Base-by-base conservation (phyloP, 2,329 filamentous ascomycete genomes). In the Microdochium nivale region DNA sequence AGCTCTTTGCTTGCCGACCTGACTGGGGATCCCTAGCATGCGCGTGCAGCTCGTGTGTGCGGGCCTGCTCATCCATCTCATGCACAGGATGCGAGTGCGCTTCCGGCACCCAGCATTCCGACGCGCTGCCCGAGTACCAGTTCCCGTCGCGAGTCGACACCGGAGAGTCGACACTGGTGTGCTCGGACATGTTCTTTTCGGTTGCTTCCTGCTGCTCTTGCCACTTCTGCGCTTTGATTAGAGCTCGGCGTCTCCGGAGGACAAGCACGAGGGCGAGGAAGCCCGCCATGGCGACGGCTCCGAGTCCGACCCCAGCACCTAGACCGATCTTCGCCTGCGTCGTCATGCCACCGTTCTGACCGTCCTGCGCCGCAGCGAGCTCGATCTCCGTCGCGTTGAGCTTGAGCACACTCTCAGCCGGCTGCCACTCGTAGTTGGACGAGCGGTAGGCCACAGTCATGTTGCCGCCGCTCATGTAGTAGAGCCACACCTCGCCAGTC, bases 381-480 rank as follows among this genome's bases (percentile, higher is more conserved):
- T 37, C 24, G 1, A 53, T 10, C 9, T 49, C 35, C 0, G 54
- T 58, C 9, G 53, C 32, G 14, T 59, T 57, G 32, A 53, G 51
- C 19, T 53, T 54, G 2, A 58, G 54, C 11, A 68, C 53, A 2
- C 56, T 23, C 1, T 52, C 35, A 49, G 62, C 62, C 3, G 53
- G 47, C 24, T 60, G 54, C 67, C 67, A 70, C 19, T 52, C 46
- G 14, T 51, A 54, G 21, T 54, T 54, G 46, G 56, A 37, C 24
- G 59, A 50, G 8, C 50, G 60, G 50, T 60, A 57, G 23, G 67
- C 47, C 51, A 69, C 63, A 32, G 55, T 59, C 52, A 69, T 50
- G 37, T 50, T 58, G 3, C 56, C 58, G 25, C 62, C 58, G 47
- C 62, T 62, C 25, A 56, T 53, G 55, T 70, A 70, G 58, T 64